Evolutionary conservation across 1,284 basidiomycete genomes (phyloP).

Genomic region (Pyrrhoderma lamaoense): DNA sequence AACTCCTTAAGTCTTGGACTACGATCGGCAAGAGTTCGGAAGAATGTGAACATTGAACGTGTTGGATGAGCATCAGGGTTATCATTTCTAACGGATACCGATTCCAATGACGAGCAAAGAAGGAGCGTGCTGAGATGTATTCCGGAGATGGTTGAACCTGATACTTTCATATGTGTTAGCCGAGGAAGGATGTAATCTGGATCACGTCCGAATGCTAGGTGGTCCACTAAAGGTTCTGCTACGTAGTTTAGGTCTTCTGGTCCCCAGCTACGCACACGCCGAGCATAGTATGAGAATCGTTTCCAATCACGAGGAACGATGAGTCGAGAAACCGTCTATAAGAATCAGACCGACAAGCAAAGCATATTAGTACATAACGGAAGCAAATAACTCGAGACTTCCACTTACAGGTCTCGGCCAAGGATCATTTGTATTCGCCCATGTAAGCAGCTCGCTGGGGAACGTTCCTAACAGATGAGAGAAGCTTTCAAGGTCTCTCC

Average conservation of each 20-base stretch:
- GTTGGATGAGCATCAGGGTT: conserved; percentile 4
- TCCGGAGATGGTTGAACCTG: conserved; percentile 13
- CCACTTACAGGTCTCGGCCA: conserved; percentile 11
- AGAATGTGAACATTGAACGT: conserved; percentile 15
- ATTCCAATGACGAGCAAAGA: conserved; percentile 14
- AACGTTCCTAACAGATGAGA: conserved; percentile 14
- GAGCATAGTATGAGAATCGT: conserved; percentile 14
- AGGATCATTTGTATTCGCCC: background rate
- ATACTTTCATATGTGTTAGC: conserved; percentile 15
- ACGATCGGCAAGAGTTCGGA: conserved; percentile 16
- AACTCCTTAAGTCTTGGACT: conserved; percentile 12
- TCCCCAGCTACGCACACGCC: conserved; percentile 13
- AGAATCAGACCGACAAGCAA: too few species aligned
- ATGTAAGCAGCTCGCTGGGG: conserved; percentile 10
- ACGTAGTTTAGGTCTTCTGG: conserved; percentile 17
- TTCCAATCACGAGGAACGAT: conserved; percentile 18
- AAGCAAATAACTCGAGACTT: background rate
- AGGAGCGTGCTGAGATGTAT: conserved; percentile 17
- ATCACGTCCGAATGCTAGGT: conserved; percentile 15
- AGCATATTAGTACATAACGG: too few species aligned
- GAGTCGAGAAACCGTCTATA: conserved; percentile 15
- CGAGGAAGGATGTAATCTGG: conserved; percentile 15
- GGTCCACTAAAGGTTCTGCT: conserved; percentile 17
- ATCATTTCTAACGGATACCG: conserved; percentile 13
- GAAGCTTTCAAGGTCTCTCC: conserved; percentile 15